Evolutionary conservation across 306 rosid genomes (phyloP), one percentile per base, ranked within the genome.

Genomic region (Acacia crassicarpa): DNA sequence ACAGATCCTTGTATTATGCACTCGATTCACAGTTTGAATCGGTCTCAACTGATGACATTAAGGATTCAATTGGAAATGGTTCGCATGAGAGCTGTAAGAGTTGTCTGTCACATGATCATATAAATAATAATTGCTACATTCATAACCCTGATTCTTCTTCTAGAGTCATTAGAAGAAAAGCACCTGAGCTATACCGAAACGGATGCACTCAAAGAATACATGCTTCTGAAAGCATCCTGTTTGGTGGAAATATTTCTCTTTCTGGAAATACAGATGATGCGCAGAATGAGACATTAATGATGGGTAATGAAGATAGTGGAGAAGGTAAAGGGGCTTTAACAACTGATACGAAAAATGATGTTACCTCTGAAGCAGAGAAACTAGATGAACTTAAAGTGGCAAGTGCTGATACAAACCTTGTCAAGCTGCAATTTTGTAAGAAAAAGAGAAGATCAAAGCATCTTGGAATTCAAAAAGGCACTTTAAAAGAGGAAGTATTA

Each of bases 161-260:
- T 79, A 89, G 88, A 80, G 92, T 85, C 83, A 90, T 86, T 85
- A 89, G 94, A 80, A 93, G 86, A 84, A 93, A 88, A 85, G 92
- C 90, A 78, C 91, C 90, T 11, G 89, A 90, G 80, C 91, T 87
- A 69, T 91, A 84, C 85, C 88, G 88, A 80, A 93, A 93, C 65
- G 97, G 98, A 25, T 91, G 98, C 85, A 88, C 93, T 30, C 99
- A 91, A 79, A 86, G 97, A 87, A 86, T 93, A 79, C 94, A 90
- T 80, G 97, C 99, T 33, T 89, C 84, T 75, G 98, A 93, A 84
- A 88, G 93, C 80, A 90, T 83, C 62, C 85, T 83, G 74, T 75
- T 87, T 77, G 89, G 87, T 85, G 87, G 83, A 56, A 84, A 87
- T 43, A 30, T 88, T 67, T 83, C 91, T 72, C 74, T 81, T 44